phyloP scores from a whole-genome alignment of 2,329 filamentous ascomycete genomes.

The Fusarium palustre region DNA sequence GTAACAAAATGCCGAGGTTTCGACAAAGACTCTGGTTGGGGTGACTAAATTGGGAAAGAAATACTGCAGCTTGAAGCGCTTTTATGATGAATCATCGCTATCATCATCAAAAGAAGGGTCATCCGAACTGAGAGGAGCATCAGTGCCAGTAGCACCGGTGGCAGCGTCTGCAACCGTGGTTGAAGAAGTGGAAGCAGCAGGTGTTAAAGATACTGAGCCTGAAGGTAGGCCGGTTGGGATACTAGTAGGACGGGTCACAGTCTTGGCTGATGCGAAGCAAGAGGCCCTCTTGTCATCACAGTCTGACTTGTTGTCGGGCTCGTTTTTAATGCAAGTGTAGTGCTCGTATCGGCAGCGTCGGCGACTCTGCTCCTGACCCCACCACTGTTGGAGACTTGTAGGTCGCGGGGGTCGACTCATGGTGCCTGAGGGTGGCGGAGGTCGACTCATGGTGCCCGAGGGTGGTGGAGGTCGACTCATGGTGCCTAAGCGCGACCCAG shows the following conservation, averaged over 20 bases:
- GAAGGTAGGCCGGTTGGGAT: not conserved
- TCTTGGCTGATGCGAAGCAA: not conserved
- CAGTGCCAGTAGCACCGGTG: not conserved
- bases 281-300: not conserved
- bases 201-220: not conserved
- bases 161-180: not conserved
- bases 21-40: not conserved
- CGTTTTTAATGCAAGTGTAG: not conserved
- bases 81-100: not conserved
- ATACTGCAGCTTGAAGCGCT: not conserved
- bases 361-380: conserved; percentile 1
- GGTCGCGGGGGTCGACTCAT: not conserved
- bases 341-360: not conserved
- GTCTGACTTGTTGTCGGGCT: not conserved
- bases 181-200: not conserved
- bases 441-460: not conserved
- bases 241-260: not conserved
- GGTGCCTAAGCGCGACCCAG: not conserved
- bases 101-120: conserved; percentile 4
- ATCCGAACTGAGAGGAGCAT: not conserved
- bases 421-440: not conserved
- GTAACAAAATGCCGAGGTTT: not conserved
- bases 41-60: not conserved
- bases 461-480: not conserved
- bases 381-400: conserved; percentile 3